These are phyloP conservation scores for Pestalotiopsis sp. DNA, from an alignment of 2,329 filamentous ascomycete species.

Conservation along the genomic window DNA sequence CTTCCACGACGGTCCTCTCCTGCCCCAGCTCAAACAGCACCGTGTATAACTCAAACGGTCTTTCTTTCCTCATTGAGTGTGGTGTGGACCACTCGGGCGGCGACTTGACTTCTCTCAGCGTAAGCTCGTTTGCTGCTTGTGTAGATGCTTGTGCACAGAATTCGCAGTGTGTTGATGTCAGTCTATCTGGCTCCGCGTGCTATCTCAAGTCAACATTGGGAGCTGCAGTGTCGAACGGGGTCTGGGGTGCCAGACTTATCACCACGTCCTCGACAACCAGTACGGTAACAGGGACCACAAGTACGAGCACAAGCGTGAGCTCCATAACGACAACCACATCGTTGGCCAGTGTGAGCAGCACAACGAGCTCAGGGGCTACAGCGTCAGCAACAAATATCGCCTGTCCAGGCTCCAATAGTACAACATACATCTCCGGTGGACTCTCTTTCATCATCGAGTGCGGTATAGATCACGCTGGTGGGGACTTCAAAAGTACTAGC, in stretches of 20 bases:
- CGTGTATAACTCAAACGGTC: neutral
- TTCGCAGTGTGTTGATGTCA: neutral
- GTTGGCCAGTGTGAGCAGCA: neutral
- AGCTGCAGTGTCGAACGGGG: neutral
- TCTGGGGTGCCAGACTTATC: neutral
- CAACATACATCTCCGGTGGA: neutral
- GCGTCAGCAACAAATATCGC: conserved; percentile 19
- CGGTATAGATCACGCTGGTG: conserved; percentile 8
- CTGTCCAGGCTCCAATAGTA: conserved; percentile 21
- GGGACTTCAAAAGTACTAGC: neutral
- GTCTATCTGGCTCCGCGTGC: neutral
- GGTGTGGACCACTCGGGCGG: neutral
- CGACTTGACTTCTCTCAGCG: neutral
- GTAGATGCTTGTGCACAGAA: neutral
- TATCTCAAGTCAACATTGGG: neutral
- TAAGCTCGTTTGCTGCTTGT: neutral
- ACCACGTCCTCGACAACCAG: neutral
- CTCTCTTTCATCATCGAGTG: conserved; percentile 2
- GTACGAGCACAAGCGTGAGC: neutral
- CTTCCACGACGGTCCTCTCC: neutral
- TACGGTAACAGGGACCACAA: neutral
- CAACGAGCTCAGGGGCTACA: conserved; percentile 16
- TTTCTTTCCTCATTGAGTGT: neutral
- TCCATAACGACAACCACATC: neutral
- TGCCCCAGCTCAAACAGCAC: neutral